Percentiles rank a stretch among this genome's conserved stretches.
Conservation (phyloP, 2,329 filamentous ascomycete species). For the Colletotrichum gigasporum region DNA sequence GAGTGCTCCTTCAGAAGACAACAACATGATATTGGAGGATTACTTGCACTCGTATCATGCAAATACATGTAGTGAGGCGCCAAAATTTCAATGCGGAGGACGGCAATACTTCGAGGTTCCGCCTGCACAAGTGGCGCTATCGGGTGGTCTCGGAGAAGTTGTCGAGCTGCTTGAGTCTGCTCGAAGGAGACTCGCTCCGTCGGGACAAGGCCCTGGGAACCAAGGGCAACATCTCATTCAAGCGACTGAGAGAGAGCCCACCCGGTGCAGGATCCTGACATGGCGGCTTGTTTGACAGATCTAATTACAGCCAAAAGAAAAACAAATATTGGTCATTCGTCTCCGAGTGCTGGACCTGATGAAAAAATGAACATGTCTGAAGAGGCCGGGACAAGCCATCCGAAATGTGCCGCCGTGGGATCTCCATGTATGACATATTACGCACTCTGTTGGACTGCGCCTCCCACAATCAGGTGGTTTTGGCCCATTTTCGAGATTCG, state of each 20-base stretch:
- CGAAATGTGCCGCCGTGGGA: too few species aligned
- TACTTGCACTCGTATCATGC: not conserved
- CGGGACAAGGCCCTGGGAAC: not conserved
- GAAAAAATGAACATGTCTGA: too few species aligned
- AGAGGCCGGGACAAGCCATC: too few species aligned
- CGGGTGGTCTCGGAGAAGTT: not conserved
- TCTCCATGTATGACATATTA: too few species aligned
- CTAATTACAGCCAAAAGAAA: too few species aligned
- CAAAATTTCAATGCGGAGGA: not conserved
- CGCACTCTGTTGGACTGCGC: too few species aligned
- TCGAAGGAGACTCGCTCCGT: not conserved
- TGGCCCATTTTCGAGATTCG: too few species aligned
- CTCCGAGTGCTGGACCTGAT: too few species aligned
- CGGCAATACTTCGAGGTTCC: not conserved
- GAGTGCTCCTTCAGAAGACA: not conserved
- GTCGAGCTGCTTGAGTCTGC: conserved; percentile 3
- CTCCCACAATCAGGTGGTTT: too few species aligned
- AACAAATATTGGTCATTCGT: too few species aligned
- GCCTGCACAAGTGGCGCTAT: not conserved
- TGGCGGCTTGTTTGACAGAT: conserved; percentile 24
- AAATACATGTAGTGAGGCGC: not conserved
- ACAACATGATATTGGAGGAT: not conserved
- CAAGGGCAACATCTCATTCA: not conserved
- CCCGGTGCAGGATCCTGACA: not conserved
- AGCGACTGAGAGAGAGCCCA: not conserved